A percentile compares a stretch with the other conserved stretches of the same genome.
Evolutionary conservation across 345 rosid genomes (phyloP).

Genomic region (Corchorus olitorius): DNA sequence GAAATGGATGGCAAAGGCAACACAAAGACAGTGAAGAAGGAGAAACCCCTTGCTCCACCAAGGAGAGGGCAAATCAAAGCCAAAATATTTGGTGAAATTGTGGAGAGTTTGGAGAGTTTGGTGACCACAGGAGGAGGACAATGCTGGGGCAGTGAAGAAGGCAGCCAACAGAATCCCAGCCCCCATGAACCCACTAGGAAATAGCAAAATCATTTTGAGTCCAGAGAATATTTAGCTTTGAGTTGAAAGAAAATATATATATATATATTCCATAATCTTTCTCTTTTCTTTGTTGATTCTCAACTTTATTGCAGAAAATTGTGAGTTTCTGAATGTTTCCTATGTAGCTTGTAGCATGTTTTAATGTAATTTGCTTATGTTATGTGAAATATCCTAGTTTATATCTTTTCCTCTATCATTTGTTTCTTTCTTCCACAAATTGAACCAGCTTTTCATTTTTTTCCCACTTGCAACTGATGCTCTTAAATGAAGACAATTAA

Average conservation of each 20-base stretch:
- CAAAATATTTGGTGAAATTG: not conserved
- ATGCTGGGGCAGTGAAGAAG: not conserved
- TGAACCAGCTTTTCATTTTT: not conserved
- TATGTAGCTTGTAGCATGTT: not conserved
- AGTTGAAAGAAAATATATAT: not conserved
- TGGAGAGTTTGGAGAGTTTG: not conserved
- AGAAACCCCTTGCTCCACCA: not conserved
- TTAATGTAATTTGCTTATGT: not conserved
- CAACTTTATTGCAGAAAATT: not conserved
- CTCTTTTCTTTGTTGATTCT: not conserved
- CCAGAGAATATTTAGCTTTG: not conserved
- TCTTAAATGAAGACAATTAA: not conserved
- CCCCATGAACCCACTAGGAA: not conserved
- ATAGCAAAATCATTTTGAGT: not conserved
- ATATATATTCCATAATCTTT: not conserved
- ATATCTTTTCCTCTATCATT: not conserved
- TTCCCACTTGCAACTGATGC: not conserved
- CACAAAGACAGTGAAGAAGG: not conserved
- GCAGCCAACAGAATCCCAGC: not conserved
- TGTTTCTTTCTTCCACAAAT: not conserved
- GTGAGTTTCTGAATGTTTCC: not conserved
- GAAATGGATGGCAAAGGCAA: not conserved
- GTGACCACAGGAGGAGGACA: not conserved
- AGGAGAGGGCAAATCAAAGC: conserved; percentile 8
- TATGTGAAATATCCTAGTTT: not conserved